Evolutionary conservation across 768 basidiomycete genomes (phyloP), one percentile per base, ranked within the genome.

Genomic region (Boletus rubescentipes): DNA sequence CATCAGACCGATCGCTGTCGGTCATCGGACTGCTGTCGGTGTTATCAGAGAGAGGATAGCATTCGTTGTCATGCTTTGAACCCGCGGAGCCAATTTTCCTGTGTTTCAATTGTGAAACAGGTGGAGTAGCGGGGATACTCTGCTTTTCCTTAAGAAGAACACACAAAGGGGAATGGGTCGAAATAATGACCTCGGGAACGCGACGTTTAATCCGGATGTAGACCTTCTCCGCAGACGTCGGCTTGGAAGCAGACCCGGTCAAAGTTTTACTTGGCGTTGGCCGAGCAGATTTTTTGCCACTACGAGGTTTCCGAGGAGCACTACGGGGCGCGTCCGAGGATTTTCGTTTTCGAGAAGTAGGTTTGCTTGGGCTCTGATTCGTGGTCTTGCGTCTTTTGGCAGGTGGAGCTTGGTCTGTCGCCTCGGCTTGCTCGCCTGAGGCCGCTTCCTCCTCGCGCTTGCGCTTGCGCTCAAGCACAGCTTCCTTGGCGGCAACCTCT

Each of bases 401-500:
- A 53, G 66, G 54, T 16, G 63, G 56, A 20, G 47, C 35, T 46
- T 57, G 58, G 18, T 55, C 57, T 14, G 12, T 34, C 30, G n/a
- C 40, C n/a, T 55, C 64, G 42, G 9, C 38, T 10, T 36, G 61
- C 38, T 61, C 63, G 29, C 52, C 49, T 31, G 44, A 57, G 5
- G 42, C 56, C 2, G 67, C 67, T 60, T 80, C 80, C 59, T 80
- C 80, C 52, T 85, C 82, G 45, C 79, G 77, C 60, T 76, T 79
- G 66, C 76, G 75, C 70, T 79, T 84, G 72, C 76, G 79, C 73
- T 85, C 84, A 3, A 69, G 62, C 5, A 76, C 77, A 8, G 76
- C 72, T 64, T 84, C 80, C 63, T 83, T 87, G 36, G 77, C 76
- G 42, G 67, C 73, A 18, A 71, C 67, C 67, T 85, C 82, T 61